phyloP scores from a whole-genome alignment of 257 asterid genomes.

The Penstemon davidsonii region DNA sequence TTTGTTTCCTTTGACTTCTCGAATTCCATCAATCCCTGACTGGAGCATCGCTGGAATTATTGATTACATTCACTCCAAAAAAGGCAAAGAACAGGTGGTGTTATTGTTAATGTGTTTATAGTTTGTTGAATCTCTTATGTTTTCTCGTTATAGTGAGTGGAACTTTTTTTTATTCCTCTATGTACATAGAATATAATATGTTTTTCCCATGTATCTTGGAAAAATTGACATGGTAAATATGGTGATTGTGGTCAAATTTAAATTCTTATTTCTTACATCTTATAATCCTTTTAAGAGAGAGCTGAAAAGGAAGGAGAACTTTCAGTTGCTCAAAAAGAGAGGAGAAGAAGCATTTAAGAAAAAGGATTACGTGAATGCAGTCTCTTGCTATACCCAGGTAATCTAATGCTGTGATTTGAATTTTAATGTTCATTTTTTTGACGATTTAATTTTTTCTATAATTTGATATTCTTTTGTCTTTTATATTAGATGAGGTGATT shows the following conservation, averaged over 20 bases:
- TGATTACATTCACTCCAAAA: constrained; percentile 21
- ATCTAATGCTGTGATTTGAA: neutral
- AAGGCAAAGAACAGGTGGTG: constrained; percentile 23
- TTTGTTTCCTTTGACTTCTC: constrained; percentile 31
- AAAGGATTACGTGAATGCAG: constrained; percentile 2
- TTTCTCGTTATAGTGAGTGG: too few species aligned
- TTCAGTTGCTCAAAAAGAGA: constrained; percentile 1
- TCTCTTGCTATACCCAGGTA: constrained; percentile 21
- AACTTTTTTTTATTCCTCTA: too few species aligned
- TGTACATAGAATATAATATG: too few species aligned
- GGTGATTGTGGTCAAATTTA: too few species aligned
- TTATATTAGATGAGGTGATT: neutral
- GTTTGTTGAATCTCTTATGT: too few species aligned
- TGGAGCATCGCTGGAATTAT: constrained; percentile 35
- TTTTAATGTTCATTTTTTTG: neutral
- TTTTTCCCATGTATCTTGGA: too few species aligned
- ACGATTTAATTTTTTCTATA: neutral
- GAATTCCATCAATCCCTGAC: constrained; percentile 20
- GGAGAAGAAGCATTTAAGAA: constrained; percentile 4
- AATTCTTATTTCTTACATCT: too few species aligned
- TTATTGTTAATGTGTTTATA: neutral
- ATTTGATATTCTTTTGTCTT: neutral
- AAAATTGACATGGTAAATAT: too few species aligned
- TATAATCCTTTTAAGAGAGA: neutral
- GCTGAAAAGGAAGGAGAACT: constrained; percentile 1